Evolutionary conservation across 2,329 filamentous ascomycete genomes (phyloP).

Genomic region (Zalaria obscura): DNA sequence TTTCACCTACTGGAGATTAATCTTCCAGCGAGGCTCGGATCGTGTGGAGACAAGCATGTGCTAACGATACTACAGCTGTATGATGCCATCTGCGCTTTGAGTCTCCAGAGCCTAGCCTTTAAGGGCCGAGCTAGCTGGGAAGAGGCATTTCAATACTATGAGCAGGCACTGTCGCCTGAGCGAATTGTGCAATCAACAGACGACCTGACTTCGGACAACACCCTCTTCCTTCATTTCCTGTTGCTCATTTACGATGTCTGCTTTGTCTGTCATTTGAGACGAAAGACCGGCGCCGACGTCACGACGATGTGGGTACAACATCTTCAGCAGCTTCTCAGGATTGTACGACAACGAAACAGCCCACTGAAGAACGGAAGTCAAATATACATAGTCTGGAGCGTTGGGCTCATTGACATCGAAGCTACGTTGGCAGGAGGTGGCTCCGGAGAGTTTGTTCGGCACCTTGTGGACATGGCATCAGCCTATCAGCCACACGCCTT

Average conservation of each 20-base stretch:
- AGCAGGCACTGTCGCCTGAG: constrained; percentile 29
- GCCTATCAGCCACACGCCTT: neutral
- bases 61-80: constrained; percentile 28
- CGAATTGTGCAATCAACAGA: constrained; percentile 33
- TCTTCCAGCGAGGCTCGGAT: no score
- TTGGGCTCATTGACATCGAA: constrained; percentile 41
- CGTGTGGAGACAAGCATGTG: neutral
- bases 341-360: constrained; percentile 29
- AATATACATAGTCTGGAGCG: constrained; percentile 39
- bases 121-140: constrained; percentile 29
- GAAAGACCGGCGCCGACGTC: constrained; percentile 32
- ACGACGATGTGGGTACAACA: constrained; percentile 41
- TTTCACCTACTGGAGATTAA: no score
- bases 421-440: constrained; percentile 27
- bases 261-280: constrained; percentile 25
- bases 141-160: constrained; percentile 40
- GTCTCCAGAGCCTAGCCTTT: constrained; percentile 36
- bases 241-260: constrained; percentile 42
- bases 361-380: constrained; percentile 27
- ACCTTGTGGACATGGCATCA: constrained; percentile 4
- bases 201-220: constrained; percentile 41
- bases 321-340: constrained; percentile 35
- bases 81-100: constrained; percentile 45
- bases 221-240: constrained; percentile 42
- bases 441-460: neutral